A percentile compares a stretch with the other conserved stretches of the same genome.
Evolutionary conservation across 2,329 filamentous ascomycete genomes (phyloP).

Genomic region (Alternaria postmessia): DNA sequence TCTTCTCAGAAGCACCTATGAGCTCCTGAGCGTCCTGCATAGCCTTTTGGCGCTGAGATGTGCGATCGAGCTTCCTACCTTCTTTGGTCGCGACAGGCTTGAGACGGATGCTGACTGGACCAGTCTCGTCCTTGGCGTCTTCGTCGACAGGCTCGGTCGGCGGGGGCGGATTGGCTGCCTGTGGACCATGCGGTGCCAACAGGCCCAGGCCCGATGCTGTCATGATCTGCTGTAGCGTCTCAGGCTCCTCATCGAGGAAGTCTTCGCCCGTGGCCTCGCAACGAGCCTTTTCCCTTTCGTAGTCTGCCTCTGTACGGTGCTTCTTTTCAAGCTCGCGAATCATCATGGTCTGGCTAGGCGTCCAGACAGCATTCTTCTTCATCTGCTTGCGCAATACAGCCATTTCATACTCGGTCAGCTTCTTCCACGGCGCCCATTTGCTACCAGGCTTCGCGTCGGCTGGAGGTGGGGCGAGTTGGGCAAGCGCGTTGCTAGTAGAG

Average conservation of each 20-base stretch:
- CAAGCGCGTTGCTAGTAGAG: slow-evolving; percentile 68
- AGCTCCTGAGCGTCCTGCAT: slow-evolving; percentile 50
- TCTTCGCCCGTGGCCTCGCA: slow-evolving; percentile 68
- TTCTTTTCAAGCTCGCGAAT: slow-evolving; percentile 76
- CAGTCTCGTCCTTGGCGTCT: slow-evolving; percentile 63
- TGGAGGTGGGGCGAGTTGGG: slow-evolving; percentile 66
- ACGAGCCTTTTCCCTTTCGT: slow-evolving; percentile 64
- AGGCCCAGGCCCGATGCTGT: slow-evolving; percentile 28
- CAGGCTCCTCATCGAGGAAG: slow-evolving; percentile 66
- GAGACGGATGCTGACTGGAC: slow-evolving; percentile 76
- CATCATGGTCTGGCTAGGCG: slow-evolving; percentile 86
- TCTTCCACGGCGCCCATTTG: slow-evolving; percentile 69
- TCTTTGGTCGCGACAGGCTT: slow-evolving; percentile 82
- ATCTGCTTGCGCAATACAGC: slow-evolving; percentile 79
- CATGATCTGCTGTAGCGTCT: slow-evolving; percentile 34
- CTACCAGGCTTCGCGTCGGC: slow-evolving; percentile 67
- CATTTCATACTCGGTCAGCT: slow-evolving; percentile 73
- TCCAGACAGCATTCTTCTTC: slow-evolving; percentile 92
- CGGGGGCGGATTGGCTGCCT: slow-evolving; percentile 19
- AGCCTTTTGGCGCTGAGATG: slow-evolving; percentile 64
- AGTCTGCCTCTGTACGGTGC: slow-evolving; percentile 62
- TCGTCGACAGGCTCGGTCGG: slow-evolving; percentile 25
- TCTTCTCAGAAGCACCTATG: slow-evolving; percentile 46
- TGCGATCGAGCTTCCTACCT: slow-evolving; percentile 76
- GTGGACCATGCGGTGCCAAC: slow-evolving; percentile 20